A percentile compares a stretch with the other conserved stretches of the same genome.
phyloP scores from a whole-genome alignment of 2,329 filamentous ascomycete species.

The Aspergillus ochraceoroseus region DNA sequence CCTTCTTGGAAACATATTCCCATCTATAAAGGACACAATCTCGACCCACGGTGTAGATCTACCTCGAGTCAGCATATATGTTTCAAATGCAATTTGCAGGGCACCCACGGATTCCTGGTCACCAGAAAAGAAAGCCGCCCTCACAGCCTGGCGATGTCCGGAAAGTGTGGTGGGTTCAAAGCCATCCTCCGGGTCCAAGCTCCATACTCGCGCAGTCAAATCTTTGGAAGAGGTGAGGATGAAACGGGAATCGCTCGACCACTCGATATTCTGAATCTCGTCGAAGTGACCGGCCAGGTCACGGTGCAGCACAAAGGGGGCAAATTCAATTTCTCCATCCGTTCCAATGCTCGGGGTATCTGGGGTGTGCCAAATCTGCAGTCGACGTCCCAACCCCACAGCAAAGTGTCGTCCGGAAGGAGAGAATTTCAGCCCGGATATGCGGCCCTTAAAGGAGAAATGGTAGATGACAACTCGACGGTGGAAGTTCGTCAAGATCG shows the following conservation, averaged over 20 bases:
- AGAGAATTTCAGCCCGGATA: conserved; percentile 82
- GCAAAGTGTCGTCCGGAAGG: conserved; percentile 88
- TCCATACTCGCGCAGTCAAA: conserved; percentile 92
- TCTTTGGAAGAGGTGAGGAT: conserved; percentile 90
- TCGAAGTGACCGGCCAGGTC: conserved; percentile 88
- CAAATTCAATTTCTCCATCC: conserved; percentile 84
- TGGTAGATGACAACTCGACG: conserved; percentile 84
- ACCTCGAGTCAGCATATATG: conserved; percentile 14
- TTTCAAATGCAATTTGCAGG: not conserved
- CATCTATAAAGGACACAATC: conserved; percentile 95
- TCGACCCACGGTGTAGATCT: conserved; percentile 91
- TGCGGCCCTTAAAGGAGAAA: conserved; percentile 84
- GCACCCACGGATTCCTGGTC: conserved; percentile 70
- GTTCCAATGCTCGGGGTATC: conserved; percentile 75
- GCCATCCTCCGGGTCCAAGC: conserved; percentile 75
- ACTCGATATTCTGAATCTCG: conserved; percentile 76
- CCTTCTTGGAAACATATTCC: conserved; percentile 67
- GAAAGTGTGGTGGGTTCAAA: conserved; percentile 86
- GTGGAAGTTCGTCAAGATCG: conserved; percentile 85
- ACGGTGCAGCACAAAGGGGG: conserved; percentile 84
- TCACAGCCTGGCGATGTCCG: conserved; percentile 82
- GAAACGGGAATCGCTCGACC: conserved; percentile 94
- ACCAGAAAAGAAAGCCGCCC: conserved; percentile 94
- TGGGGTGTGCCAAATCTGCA: conserved; percentile 95
- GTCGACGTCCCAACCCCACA: conserved; percentile 76